A percentile compares a stretch with the other conserved stretches of the same genome.
phyloP scores from a whole-genome alignment of 371 early-diverging fungal genomes.

The Neoconidiobolus thromboides region DNA sequence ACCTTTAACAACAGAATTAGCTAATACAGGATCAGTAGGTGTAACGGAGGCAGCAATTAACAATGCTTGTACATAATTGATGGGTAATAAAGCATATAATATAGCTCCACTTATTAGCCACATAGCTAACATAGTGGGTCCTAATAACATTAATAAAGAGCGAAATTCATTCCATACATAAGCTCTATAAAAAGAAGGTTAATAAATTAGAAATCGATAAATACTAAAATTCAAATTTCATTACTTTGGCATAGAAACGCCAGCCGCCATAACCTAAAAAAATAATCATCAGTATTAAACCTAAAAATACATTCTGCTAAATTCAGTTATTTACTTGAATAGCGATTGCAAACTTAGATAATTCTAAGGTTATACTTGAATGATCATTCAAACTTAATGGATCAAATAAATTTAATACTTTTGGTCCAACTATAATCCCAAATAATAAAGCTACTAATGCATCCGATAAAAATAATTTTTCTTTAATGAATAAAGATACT shows the following conservation, averaged over 20 bases:
- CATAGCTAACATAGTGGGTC: slow-evolving; percentile 73
- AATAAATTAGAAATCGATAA: background rate
- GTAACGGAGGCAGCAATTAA: slow-evolving; percentile 77
- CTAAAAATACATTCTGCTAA: background rate
- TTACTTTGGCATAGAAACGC: slow-evolving; percentile 58
- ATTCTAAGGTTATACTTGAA: slow-evolving; percentile 33
- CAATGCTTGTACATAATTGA: slow-evolving; percentile 44
- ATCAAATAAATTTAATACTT: slow-evolving; percentile 36
- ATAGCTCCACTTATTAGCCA: slow-evolving; percentile 60
- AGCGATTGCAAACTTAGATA: slow-evolving; percentile 57
- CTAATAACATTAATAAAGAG: slow-evolving; percentile 54
- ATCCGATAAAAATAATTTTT: slow-evolving; percentile 77
- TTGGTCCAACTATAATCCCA: slow-evolving; percentile 76
- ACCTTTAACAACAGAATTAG: slow-evolving; percentile 85
- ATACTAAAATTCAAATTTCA: background rate
- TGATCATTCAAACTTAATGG: slow-evolving; percentile 29
- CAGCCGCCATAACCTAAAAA: slow-evolving; percentile 63
- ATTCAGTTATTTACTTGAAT: slow-evolving; percentile 30
- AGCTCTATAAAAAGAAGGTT: slow-evolving; percentile 18
- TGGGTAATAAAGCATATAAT: slow-evolving; percentile 39
- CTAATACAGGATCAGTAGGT: slow-evolving; percentile 90
- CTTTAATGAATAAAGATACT: slow-evolving; percentile 79
- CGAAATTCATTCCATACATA: slow-evolving; percentile 37
- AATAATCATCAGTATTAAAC: background rate
- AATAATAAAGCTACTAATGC: slow-evolving; percentile 69